Conservation (phyloP, 192 early-diverging fungal genomes). For the Coemansia sp. region DNA sequence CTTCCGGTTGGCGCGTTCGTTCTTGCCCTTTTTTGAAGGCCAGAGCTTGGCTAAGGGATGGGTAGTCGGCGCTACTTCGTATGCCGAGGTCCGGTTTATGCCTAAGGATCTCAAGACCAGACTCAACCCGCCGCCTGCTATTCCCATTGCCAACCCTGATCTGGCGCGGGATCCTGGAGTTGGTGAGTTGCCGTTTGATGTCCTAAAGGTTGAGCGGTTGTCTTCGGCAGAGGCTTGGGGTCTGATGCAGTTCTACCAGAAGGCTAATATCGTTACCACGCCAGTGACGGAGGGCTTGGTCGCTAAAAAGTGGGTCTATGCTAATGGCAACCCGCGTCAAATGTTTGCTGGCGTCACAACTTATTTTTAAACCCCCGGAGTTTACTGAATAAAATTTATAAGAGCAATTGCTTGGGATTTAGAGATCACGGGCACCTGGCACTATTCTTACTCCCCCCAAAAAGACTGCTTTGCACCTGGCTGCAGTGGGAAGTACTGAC, state of each 20-base stretch:
- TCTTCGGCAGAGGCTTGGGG: constrained; percentile 38
- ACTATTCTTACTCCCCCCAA: not conserved
- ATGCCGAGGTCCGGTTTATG: constrained; percentile 34
- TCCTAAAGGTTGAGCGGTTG: constrained; percentile 25
- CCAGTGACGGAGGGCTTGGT: constrained; percentile 39
- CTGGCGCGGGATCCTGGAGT: constrained; percentile 20
- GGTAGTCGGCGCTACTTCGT: constrained; percentile 48
- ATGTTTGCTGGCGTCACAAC: constrained; percentile 48
- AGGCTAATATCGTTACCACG: constrained; percentile 21
- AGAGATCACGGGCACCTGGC: not conserved
- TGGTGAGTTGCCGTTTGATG: constrained; percentile 29
- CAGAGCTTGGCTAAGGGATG: constrained; percentile 29
- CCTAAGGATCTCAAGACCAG: constrained; percentile 27
- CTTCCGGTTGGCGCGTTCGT: constrained; percentile 37
- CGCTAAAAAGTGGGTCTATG: constrained; percentile 45
- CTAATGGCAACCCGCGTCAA: constrained; percentile 52
- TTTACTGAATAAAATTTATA: not conserved
- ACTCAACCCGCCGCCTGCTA: constrained; percentile 29
- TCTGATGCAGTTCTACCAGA: constrained; percentile 47
- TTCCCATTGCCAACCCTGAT: constrained; percentile 39
- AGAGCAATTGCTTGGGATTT: not conserved
- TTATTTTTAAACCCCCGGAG: constrained; percentile 14
- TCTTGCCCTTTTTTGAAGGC: constrained; percentile 50
- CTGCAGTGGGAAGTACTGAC: not conserved
- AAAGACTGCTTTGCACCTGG: not conserved